Evolutionary conservation across 2,329 filamentous ascomycete genomes (phyloP).

Genomic region (Rugonectria rugulosa): DNA sequence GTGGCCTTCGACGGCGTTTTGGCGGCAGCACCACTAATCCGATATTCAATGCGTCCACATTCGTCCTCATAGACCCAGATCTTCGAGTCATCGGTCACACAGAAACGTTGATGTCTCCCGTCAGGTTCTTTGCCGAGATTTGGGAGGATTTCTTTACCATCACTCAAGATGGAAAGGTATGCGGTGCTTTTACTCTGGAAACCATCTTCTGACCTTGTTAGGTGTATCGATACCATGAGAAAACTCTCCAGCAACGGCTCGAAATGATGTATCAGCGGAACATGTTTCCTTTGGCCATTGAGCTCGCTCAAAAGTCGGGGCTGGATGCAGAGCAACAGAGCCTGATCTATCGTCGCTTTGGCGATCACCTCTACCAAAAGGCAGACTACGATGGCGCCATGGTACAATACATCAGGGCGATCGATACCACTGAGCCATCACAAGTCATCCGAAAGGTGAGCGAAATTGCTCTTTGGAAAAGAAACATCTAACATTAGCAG

Average conservation of each 20-base stretch:
- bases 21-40: constrained; percentile 74
- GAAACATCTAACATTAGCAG: constrained; percentile 52
- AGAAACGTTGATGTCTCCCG: constrained; percentile 81
- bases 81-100: constrained; percentile 89
- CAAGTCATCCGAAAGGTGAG: constrained; percentile 90
- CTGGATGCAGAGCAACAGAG: constrained; percentile 85
- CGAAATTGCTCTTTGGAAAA: rapidly evolving
- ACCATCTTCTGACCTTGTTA: constrained; percentile 45
- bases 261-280: constrained; percentile 95
- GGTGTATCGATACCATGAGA: constrained; percentile 90
- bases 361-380: constrained; percentile 93
- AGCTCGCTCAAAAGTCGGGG: constrained; percentile 87
- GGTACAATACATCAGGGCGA: constrained; percentile 96
- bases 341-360: constrained; percentile 90
- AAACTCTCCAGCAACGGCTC: constrained; percentile 85
- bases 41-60: constrained; percentile 85
- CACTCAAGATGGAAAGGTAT: constrained; percentile 88
- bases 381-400: constrained; percentile 98
- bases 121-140: constrained; percentile 81
- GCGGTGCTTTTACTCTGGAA: constrained; percentile 9
- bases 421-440: constrained; percentile 94
- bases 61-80: constrained; percentile 91
- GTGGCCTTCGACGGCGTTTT: constrained; percentile 74
- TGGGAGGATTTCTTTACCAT: constrained; percentile 95
- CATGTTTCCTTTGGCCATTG: constrained; percentile 89